Evolutionary conservation across 2,329 filamentous ascomycete genomes (phyloP), one percentile per base, ranked within the genome.

Genomic region (Capronia coronata): DNA sequence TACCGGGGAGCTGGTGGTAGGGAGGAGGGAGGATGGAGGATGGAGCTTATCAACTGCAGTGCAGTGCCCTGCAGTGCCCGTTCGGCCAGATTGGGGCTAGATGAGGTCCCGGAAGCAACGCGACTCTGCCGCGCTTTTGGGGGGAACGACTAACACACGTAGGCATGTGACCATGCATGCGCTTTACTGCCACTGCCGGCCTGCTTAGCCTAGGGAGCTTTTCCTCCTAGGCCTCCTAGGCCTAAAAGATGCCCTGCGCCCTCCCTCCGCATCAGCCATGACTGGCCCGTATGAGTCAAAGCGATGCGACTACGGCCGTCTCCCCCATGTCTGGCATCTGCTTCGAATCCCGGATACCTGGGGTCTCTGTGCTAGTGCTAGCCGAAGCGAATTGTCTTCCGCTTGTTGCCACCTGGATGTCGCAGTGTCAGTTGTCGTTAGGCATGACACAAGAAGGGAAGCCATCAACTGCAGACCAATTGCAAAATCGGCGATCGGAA

Each of bases 141-240:
- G 25, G 29, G 27, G 23, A 39, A 22, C 46, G 37, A 11, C 23
- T 40, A 23, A 18, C 13, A 14, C 43, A 32, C 53, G 49, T 18
- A 27, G 19, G 43, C 53, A 56, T 48, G 45, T 56, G 53, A 56
- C 53, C 48, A 47, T 55, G 52, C 52, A 55, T 47, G 23, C 52
- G 47, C 43, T 55, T 41, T 25, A 16, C 21, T 27, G 39, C 14
- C 19, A 39, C 14, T 16, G 8, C 19, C 3, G 14, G 16, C 14
- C 22, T n/a, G n/a, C n/a, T n/a, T n/a, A n/a, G n/a, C n/a, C n/a
- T n/a, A n/a, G n/a, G n/a, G n/a, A n/a, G n/a, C n/a, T n/a, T n/a
- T n/a, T n/a, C n/a, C n/a, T n/a, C n/a, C n/a, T n/a, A n/a, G n/a
- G n/a, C n/a, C n/a, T n/a, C n/a, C n/a, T n/a, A n/a, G n/a, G n/a